Conservation (phyloP, 352 stramenopile species). For the Globisporangium nunn region DNA sequence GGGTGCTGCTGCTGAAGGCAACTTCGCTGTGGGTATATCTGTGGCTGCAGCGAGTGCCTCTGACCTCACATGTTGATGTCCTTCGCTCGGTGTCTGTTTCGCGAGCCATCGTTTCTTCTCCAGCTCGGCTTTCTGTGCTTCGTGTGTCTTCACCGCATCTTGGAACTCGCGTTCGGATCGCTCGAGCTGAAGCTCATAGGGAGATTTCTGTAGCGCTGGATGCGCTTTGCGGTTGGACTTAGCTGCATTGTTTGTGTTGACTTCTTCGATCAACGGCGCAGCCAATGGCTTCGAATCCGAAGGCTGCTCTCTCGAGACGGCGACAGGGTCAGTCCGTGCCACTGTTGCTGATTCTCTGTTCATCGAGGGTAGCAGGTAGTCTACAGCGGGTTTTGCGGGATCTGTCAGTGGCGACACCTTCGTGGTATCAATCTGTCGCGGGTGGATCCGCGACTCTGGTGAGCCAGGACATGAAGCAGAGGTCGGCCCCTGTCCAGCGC, state of each 20-base stretch:
- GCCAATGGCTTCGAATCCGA: background rate
- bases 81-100: conserved; percentile 12
- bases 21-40: too few species aligned
- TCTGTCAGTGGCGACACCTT: too few species aligned
- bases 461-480: background rate
- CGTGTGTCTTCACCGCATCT: conserved; percentile 28
- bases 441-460: too few species aligned
- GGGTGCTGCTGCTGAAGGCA: background rate
- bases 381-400: too few species aligned
- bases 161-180: conserved; percentile 37
- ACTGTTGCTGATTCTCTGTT: too few species aligned
- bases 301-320: background rate
- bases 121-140: conserved; percentile 28
- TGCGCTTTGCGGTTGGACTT: background rate
- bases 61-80: background rate
- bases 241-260: background rate
- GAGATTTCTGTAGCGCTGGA: conserved; percentile 18
- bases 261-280: conserved; percentile 1
- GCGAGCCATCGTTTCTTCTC: conserved; percentile 26
- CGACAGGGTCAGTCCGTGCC: background rate
- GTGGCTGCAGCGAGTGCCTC: background rate
- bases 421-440: background rate
- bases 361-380: background rate
- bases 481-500: background rate
- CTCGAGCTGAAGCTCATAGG: conserved; percentile 37